Conservation (phyloP, 2,329 filamentous ascomycete genomes). For the Gyromitra esculenta region DNA sequence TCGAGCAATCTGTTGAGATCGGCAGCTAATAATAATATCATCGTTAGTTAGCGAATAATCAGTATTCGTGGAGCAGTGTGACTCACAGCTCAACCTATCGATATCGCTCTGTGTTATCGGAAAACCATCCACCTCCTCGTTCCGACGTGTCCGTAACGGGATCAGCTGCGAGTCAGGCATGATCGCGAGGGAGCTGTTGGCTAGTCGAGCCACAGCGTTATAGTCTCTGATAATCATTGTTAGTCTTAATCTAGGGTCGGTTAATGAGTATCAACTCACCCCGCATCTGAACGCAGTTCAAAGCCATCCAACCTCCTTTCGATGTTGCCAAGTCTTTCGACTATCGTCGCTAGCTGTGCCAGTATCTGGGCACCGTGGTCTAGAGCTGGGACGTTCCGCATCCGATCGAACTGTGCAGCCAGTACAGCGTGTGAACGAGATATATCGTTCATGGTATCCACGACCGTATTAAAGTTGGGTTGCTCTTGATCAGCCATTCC, state of each 20-base stretch:
- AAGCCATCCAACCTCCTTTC: conserved; percentile 2
- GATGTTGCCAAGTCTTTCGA: conserved; percentile 16
- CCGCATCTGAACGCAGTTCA: neutral
- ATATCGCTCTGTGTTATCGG: conserved; percentile 1
- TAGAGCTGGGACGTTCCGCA: conserved; percentile 7
- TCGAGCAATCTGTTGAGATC: conserved; percentile 17
- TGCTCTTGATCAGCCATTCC: neutral
- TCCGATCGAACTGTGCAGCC: neutral
- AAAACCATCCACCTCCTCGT: conserved; percentile 3
- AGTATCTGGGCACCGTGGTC: conserved; percentile 13
- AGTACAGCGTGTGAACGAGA: neutral
- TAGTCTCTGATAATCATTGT: conserved; percentile 23
- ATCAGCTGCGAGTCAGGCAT: conserved; percentile 23
- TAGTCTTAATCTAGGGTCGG: neutral
- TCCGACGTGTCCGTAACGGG: conserved; percentile 17
- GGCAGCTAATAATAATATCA: neutral
- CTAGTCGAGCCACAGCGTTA: conserved; percentile 29
- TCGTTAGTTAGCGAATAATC: neutral
- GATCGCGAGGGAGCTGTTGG: conserved; percentile 24
- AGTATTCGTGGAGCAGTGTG: neutral
- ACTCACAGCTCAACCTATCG: conserved; percentile 22
- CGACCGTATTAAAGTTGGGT: neutral
- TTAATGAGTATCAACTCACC: conserved; percentile 2
- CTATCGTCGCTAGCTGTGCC: conserved; percentile 12
- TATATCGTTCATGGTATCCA: neutral